Evolutionary conservation across 306 rosid genomes (phyloP).

Genomic region (Inga leiocalycina): DNA sequence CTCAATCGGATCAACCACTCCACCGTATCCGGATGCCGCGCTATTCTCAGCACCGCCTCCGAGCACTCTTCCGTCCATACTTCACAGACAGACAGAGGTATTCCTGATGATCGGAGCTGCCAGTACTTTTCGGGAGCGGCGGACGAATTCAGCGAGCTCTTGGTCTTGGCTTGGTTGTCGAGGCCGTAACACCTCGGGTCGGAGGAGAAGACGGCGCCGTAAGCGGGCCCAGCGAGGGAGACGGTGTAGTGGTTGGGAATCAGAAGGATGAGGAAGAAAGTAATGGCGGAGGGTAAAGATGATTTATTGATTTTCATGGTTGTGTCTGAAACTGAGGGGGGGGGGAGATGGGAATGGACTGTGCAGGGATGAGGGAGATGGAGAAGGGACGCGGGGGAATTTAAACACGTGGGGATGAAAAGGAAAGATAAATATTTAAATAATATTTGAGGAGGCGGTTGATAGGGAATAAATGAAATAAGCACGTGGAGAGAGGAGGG

Average conservation of each 20-base stretch:
- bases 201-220: slow-evolving; percentile 29
- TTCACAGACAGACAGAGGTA: slow-evolving; percentile 35
- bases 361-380: neutral
- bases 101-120: slow-evolving; percentile 20
- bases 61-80: slow-evolving; percentile 68
- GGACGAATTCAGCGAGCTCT: neutral
- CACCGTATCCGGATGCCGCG: slow-evolving; percentile 60
- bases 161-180: neutral
- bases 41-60: slow-evolving; percentile 61
- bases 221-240: neutral
- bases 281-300: neutral
- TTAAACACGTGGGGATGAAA: slow-evolving; percentile 46
- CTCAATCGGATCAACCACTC: slow-evolving; percentile 71
- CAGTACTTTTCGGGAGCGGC: slow-evolving; percentile 35
- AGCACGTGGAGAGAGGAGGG: neutral
- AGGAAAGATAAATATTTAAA: neutral
- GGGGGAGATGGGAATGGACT: neutral
- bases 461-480: neutral
- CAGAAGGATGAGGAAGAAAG: slow-evolving; percentile 2
- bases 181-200: slow-evolving; percentile 34
- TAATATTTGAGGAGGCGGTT: neutral
- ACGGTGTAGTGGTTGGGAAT: neutral
- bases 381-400: slow-evolving; percentile 6
- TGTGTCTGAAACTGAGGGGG: neutral
- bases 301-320: slow-evolving; percentile 43